Base-by-base conservation (phyloP, 129 eudicot genomes). In the Lonicera japonica region DNA sequence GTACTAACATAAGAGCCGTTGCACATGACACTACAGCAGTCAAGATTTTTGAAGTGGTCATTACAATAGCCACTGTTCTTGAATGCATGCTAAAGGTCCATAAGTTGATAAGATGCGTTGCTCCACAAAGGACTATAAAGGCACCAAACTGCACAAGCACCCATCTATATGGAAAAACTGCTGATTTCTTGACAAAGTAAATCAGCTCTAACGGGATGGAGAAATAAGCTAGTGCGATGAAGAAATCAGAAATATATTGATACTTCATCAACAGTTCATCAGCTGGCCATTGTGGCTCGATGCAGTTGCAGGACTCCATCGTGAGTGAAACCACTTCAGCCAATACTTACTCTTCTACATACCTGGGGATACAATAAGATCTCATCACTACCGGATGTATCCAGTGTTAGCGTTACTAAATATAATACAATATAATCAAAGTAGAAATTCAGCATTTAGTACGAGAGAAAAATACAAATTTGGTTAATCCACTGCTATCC, bases 101-200 rank as follows among this genome's bases (percentile, higher is more conserved):
- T 73, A 90, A 69, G 64, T 82, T 90, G 12, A 90, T 90, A 4
- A 90, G 85, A 80, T 90, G 95, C 38, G 97, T 90, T 14, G 89
- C 89, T 50, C 97, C 97, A 73, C 97, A 90, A 1, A 90, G 87
- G 69, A 90, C 97, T 36, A 90, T 90, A 58, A 90, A 90, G 54
- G 97, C 97, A 53, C 97, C 97, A 59, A 90, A 90, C 81, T 90
- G 97, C 69, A 90, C 95, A 61, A 90, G 89, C 40, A 90, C 97
- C 97, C 97, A 90, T 74, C 71, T 77, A 58, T 86, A 90, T 3
- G 97, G 97, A 61, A 90, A 90, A 19, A 86, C 95, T 0, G 95
- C 86, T 18, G 97, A 90, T 67, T 90, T 90, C 78, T 90, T 86
- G 12, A 90, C 97, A 58, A 90, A 90, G 75, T 90, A 90, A 50